Percentiles rank a stretch among this genome's conserved stretches.
Conservation (phyloP, 2,329 filamentous ascomycete species). For the Sporothrix humicola region DNA sequence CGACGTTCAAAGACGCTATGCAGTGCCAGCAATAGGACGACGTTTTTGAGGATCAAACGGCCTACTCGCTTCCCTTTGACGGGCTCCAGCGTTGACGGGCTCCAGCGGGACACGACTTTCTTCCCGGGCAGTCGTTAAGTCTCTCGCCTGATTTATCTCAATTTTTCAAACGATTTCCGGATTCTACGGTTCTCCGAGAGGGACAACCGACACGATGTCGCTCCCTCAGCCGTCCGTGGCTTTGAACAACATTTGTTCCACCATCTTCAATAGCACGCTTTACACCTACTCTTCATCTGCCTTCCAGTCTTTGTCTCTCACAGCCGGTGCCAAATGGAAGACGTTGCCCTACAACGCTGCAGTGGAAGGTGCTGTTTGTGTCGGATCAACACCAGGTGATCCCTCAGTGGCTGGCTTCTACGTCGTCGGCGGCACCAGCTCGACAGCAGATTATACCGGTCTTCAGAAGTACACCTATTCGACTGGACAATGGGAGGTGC, state of each 20-base stretch:
- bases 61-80: not conserved
- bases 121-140: not conserved
- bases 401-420: constrained; percentile 69
- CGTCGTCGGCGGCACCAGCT: constrained; percentile 75
- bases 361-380: constrained; percentile 78
- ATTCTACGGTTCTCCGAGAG: not conserved
- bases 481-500: constrained; percentile 58
- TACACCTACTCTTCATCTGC: constrained; percentile 79
- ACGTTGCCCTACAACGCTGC: constrained; percentile 67
- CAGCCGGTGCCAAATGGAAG: constrained; percentile 74
- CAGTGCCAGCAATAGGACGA: constrained; percentile 25
- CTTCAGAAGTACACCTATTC: constrained; percentile 70
- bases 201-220: constrained; percentile 60
- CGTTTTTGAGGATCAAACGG: constrained; percentile 6
- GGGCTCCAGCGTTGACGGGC: constrained; percentile 13
- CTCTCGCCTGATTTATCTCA: not conserved
- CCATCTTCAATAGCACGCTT: constrained; percentile 78
- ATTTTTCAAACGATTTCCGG: not conserved
- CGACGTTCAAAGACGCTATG: constrained; percentile 21
- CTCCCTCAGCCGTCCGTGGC: constrained; percentile 72
- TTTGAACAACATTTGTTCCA: constrained; percentile 79
- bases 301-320: constrained; percentile 75
- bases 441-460: constrained; percentile 67
- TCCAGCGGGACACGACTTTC: not conserved
- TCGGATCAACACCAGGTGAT: constrained; percentile 69